A percentile compares a stretch with the other conserved stretches of the same genome.
These are phyloP conservation scores for Sisymbrium altissimum DNA, from an alignment of 345 rosid genomes.

Conservation along the genomic window DNA sequence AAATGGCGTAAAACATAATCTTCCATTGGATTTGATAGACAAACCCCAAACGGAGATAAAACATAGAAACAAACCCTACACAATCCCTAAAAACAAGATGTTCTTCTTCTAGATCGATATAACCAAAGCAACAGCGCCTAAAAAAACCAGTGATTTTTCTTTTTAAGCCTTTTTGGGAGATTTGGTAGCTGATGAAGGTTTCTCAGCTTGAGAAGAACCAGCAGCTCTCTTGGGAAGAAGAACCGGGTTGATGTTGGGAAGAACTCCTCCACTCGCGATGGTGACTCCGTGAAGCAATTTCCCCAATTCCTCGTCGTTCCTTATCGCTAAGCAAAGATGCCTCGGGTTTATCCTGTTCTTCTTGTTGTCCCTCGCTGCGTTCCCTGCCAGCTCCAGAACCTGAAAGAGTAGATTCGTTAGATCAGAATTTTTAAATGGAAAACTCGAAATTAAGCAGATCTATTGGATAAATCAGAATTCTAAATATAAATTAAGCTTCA, in stretches of 20 bases:
- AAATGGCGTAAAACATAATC: not conserved
- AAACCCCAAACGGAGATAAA: not conserved
- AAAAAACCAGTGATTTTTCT: not conserved
- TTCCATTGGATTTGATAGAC: not conserved
- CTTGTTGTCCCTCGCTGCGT: slow-evolving; percentile 71
- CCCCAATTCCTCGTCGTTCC: slow-evolving; percentile 68
- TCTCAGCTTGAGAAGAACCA: slow-evolving; percentile 34
- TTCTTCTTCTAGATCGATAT: slow-evolving; percentile 7
- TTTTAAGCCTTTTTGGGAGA: slow-evolving; percentile 47
- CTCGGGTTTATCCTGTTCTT: slow-evolving; percentile 64
- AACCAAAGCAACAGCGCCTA: not conserved
- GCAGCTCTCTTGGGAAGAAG: slow-evolving; percentile 56
- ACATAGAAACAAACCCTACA: slow-evolving; percentile 13
- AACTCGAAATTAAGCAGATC: not conserved
- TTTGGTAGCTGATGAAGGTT: slow-evolving; percentile 35
- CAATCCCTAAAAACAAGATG: not conserved
- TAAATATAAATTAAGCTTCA: too few relatives aligned
- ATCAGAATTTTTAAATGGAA: too few relatives aligned
- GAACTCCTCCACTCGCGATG: slow-evolving; percentile 65
- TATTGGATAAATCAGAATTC: not conserved
- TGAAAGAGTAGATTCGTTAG: not conserved
- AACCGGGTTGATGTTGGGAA: slow-evolving; percentile 60
- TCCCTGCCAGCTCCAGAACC: slow-evolving; percentile 68
- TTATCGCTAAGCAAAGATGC: slow-evolving; percentile 51
- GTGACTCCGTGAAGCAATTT: slow-evolving; percentile 60